Evolutionary conservation across 768 basidiomycete genomes (phyloP), one percentile per base, ranked within the genome.

Genomic region (Scleroderma citrinum): DNA sequence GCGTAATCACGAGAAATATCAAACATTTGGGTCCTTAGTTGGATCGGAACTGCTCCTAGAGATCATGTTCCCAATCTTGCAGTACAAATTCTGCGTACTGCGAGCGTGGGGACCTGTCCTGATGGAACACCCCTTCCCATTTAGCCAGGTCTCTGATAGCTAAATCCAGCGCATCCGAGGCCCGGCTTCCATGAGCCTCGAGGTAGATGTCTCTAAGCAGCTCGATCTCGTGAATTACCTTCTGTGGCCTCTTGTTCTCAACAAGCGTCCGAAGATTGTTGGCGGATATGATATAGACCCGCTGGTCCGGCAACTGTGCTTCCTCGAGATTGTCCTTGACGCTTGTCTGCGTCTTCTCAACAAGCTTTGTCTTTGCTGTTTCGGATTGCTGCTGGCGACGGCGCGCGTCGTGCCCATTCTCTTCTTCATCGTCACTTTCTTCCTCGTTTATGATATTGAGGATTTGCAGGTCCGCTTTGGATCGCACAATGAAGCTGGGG

Each of bases 401-500:
- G 5, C 47, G 44, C 5, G 11, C 11, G 21, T 35, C 57, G 13
- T 62, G 53, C 2, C 52, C 41, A n/a, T 51, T 55, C 14, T 44
- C 43, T 11, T 44, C 43, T 5, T 32, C 56, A 0, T 58, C 59
- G 19, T 49, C 51, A 2, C 61, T 39, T 16, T 59, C 53, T 1
- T 53, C 57, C 46, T 32, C 60, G 0, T 58, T 54, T 14, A 1
- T 56, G 54, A 52, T 7, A 14, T 63, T 63, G 19, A 37, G 46
- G 29, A 63, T 61, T 23, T 67, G 63, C 16, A 59, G 61, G 46
- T 70, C 68, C 0, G 69, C 60, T 44, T 71, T 69, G 14, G 70
- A 70, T 2, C 69, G 69, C 24, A 70, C 65, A 26, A 70, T 64
- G 44, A 62, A 65, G 0, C 58, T 58, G 2, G 70, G 67, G 21